Percentiles rank a stretch among this genome's conserved stretches.
These are phyloP conservation scores for Metschnikowia similis DNA, from an alignment of 805 yeast genomes.

Conservation along the genomic window DNA sequence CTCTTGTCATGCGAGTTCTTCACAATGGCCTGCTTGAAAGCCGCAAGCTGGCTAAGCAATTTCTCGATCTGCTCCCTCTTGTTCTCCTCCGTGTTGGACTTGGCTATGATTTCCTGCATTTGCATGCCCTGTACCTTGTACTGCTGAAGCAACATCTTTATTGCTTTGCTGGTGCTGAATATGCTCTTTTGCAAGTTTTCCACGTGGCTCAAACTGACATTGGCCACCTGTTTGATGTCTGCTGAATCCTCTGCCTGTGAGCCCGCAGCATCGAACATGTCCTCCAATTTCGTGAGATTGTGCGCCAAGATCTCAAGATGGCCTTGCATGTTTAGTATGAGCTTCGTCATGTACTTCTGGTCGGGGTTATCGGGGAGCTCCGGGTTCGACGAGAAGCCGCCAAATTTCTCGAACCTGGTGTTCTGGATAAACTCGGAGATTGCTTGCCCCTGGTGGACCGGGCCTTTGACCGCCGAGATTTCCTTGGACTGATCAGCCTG, in stretches of 20 bases:
- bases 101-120: constrained; percentile 7
- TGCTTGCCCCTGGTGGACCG: constrained; percentile 3
- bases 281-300: constrained; percentile 17
- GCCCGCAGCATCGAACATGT: constrained; percentile 13
- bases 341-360: constrained; percentile 17
- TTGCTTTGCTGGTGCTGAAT: not conserved
- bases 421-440: constrained; percentile 4
- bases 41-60: constrained; percentile 24
- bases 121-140: constrained; percentile 2
- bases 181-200: constrained; percentile 8
- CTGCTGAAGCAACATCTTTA: constrained; percentile 2
- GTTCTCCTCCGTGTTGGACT: not conserved
- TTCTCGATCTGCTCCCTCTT: constrained; percentile 14
- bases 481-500: not conserved
- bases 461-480: not conserved
- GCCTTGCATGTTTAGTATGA: constrained; percentile 25
- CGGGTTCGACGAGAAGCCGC: constrained; percentile 14
- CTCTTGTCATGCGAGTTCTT: constrained; percentile 16
- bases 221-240: constrained; percentile 10
- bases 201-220: constrained; percentile 17
- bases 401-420: constrained; percentile 11
- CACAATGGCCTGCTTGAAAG: constrained; percentile 13
- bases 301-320: constrained; percentile 19
- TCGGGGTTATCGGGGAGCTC: constrained; percentile 7
- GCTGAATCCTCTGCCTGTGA: constrained; percentile 5